Evolutionary conservation across 2,329 filamentous ascomycete species (phyloP).

Genomic region (Alternaria panax): DNA sequence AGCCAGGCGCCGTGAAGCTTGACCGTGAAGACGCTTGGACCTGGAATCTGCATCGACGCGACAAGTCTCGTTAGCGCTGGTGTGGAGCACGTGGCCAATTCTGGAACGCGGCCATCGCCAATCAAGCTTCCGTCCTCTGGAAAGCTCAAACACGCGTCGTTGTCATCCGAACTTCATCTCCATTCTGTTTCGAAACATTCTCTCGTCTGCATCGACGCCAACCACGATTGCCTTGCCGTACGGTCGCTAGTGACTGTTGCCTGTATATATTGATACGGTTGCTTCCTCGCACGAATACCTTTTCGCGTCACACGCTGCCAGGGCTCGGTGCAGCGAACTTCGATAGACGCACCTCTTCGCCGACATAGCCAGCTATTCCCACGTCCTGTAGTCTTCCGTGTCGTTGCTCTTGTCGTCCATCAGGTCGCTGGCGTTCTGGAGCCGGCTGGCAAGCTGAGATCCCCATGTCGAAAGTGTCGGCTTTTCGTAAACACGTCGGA

Average conservation of each 20-base stretch:
- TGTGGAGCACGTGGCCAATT: slow-evolving; percentile 5
- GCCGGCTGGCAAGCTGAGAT: neutral
- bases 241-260: neutral
- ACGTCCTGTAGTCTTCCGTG: neutral
- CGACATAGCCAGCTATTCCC: neutral
- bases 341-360: neutral
- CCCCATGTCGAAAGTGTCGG: neutral
- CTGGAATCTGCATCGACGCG: neutral
- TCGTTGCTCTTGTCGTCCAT: neutral
- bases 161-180: slow-evolving; percentile 33
- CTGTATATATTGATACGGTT: neutral
- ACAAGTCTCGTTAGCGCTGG: slow-evolving; percentile 13
- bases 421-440: neutral
- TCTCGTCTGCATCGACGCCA: neutral
- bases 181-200: neutral
- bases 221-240: neutral
- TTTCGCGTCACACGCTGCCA: too few relatives aligned
- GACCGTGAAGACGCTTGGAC: neutral
- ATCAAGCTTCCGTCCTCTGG: slow-evolving; percentile 31
- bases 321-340: neutral
- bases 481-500: too few relatives aligned
- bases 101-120: slow-evolving; percentile 19
- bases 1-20: neutral
- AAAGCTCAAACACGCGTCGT: slow-evolving; percentile 30
- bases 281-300: neutral